These are phyloP conservation scores for Solanum chacoense DNA, from an alignment of 305 asterid genomes.

Conservation along the genomic window DNA sequence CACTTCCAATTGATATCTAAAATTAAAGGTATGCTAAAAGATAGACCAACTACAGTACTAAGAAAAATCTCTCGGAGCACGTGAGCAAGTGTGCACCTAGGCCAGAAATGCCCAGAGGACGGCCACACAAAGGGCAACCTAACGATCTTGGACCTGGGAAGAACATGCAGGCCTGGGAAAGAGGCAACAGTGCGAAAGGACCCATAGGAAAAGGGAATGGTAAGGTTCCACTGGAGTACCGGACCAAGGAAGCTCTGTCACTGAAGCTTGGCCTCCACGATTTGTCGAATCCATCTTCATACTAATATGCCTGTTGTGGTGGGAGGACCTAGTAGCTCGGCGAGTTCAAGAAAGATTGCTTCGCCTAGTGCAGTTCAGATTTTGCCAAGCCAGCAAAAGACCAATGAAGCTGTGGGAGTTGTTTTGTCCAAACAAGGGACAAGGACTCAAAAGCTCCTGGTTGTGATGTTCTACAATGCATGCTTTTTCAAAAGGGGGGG, in stretches of 20 bases:
- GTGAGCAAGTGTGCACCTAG: not conserved
- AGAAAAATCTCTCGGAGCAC: not conserved
- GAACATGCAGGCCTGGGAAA: not conserved
- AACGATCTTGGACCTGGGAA: not conserved
- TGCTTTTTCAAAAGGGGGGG: not conserved
- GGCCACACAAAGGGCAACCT: not conserved
- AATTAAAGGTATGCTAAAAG: not conserved
- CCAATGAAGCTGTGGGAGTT: not conserved
- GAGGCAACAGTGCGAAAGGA: not conserved
- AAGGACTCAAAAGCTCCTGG: not conserved
- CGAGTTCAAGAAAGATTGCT: not conserved
- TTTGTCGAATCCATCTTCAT: no score
- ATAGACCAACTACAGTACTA: not conserved
- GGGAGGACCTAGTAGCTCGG: not conserved
- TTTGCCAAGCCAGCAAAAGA: not conserved
- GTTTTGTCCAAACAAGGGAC: not conserved
- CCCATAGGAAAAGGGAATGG: not conserved
- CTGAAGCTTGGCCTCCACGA: not conserved
- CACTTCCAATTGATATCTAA: not conserved
- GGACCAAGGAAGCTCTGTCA: not conserved
- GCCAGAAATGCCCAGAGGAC: not conserved
- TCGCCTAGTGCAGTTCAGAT: not conserved
- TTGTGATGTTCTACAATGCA: not conserved
- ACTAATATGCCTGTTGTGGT: not conserved
- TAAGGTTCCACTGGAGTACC: not conserved